Evolutionary conservation across 1,284 basidiomycete species (phyloP).

Genomic region (Boletus sp.): DNA sequence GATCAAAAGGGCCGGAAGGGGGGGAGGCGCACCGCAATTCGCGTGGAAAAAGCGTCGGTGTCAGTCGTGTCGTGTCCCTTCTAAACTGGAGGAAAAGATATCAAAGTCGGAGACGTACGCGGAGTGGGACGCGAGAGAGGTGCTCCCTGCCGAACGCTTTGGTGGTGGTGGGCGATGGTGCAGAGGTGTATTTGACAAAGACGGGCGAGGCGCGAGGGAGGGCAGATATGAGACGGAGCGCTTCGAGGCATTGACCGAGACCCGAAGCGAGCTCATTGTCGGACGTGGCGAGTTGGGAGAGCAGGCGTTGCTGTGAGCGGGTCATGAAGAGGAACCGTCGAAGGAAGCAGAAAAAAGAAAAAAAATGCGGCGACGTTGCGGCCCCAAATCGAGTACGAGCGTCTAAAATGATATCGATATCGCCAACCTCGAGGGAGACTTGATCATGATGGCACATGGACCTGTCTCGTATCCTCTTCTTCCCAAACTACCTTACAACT

Average conservation of each 20-base stretch:
- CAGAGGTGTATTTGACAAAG: conserved; percentile 23
- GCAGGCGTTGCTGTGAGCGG: conserved; percentile 28
- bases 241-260: conserved; percentile 23
- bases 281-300: conserved; percentile 31
- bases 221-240: conserved; percentile 29
- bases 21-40: too few relatives aligned
- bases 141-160: conserved; percentile 33
- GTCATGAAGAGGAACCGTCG: conserved; percentile 7
- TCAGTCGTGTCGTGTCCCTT: too few relatives aligned
- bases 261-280: conserved; percentile 32
- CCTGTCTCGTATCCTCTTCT: too few relatives aligned
- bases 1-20: neutral
- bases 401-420: conserved; percentile 9
- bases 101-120: neutral
- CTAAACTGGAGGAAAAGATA: neutral
- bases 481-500: too few relatives aligned
- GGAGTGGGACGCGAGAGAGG: conserved; percentile 31
- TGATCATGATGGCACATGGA: neutral
- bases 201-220: conserved; percentile 30
- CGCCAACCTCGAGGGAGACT: neutral
- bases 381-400: conserved; percentile 1
- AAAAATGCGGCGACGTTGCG: neutral
- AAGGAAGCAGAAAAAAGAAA: neutral
- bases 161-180: conserved; percentile 13
- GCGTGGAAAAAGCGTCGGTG: too few relatives aligned